A percentile compares a stretch with the other conserved stretches of the same genome.
These are phyloP conservation scores for Metarhizium sp. DNA, from an alignment of 2,329 filamentous ascomycete genomes.

Conservation along the genomic window DNA sequence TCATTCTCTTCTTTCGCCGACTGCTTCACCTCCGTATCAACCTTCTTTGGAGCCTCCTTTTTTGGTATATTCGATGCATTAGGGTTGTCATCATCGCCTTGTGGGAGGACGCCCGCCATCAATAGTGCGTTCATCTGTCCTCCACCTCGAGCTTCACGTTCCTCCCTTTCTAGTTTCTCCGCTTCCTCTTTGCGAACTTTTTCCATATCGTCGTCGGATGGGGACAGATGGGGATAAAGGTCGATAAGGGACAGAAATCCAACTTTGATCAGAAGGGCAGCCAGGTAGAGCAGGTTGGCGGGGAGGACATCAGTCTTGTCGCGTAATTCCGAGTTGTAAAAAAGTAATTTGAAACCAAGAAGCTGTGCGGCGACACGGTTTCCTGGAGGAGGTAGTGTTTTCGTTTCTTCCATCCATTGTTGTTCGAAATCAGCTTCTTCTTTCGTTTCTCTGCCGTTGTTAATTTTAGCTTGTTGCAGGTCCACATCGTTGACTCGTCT, in stretches of 20 bases:
- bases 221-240: slow-evolving; percentile 86
- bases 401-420: slow-evolving; percentile 73
- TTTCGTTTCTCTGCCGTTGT: slow-evolving; percentile 25
- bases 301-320: slow-evolving; percentile 70
- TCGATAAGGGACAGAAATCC: slow-evolving; percentile 91
- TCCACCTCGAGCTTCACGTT: slow-evolving; percentile 60
- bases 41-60: slow-evolving; percentile 44
- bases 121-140: slow-evolving; percentile 74
- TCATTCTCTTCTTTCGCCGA: slow-evolving; percentile 31
- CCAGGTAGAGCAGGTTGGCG: slow-evolving; percentile 85
- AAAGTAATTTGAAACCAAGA: slow-evolving; percentile 92
- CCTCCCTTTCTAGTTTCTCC: slow-evolving; percentile 70
- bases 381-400: slow-evolving; percentile 72
- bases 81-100: slow-evolving; percentile 59
- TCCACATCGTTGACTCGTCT: slow-evolving; percentile 54
- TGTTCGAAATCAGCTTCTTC: slow-evolving; percentile 48
- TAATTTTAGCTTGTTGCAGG: slow-evolving; percentile 32
- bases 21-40: slow-evolving; percentile 43
- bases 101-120: slow-evolving; percentile 71
- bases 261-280: slow-evolving; percentile 89
- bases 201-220: slow-evolving; percentile 75
- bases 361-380: slow-evolving; percentile 91
- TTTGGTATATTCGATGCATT: slow-evolving; percentile 27
- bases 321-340: slow-evolving; percentile 76
- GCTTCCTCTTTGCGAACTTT: slow-evolving; percentile 58